Base-by-base conservation (phyloP, 106 monocot genomes). In the Phalaenopsis equestris region DNA sequence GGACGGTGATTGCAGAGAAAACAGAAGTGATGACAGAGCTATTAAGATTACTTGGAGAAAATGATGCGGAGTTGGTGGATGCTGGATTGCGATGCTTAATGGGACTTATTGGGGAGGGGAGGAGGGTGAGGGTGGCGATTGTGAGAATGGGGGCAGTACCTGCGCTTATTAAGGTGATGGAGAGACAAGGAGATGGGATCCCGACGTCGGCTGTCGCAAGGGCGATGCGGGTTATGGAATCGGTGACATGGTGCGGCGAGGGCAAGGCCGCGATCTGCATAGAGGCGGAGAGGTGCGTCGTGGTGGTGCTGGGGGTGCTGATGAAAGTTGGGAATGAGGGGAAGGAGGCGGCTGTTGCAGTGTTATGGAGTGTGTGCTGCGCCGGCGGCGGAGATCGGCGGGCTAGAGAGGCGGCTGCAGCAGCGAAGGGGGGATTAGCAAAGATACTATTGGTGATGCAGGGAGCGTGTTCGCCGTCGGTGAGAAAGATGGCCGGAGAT, bases 381-480 rank as follows among this genome's bases (percentile, higher is more conserved):
- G 79, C 73, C 45, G 16, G 79, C 36, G 82, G 79, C 42, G 46
- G 81, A 3, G 87, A 90, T 38, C 81, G 67, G 78, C 67, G 86
- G 75, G 86, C 86, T 18, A 78, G 78, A 75, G 84, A 78, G 79
- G 86, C 81, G 36, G 86, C 81, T 65, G 80, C 80, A 52, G 76
- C 14, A 18, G 46, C 49, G 0, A 79, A 78, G n/a, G 84, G 82
- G 11, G 42, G 21, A 18, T 70, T 73, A 83, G 88, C 86, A 72
- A 93, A 93, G 84, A 80, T 93, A 16, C 77, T 93, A 78, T 56
- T 93, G 41, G 77, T 93, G 76, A 86, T 90, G 90, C 93, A 93
- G 81, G 85, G 93, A 36, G 81, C 81, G 41, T 93, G 88, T 78
- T 85, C 88, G 56, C 85, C 86, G 56, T 83, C 82, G 83, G 83